Evolutionary conservation across 108 stramenopile species (phyloP), one percentile per base, ranked within the genome.

Genomic region (Nitzschia putrida): DNA sequence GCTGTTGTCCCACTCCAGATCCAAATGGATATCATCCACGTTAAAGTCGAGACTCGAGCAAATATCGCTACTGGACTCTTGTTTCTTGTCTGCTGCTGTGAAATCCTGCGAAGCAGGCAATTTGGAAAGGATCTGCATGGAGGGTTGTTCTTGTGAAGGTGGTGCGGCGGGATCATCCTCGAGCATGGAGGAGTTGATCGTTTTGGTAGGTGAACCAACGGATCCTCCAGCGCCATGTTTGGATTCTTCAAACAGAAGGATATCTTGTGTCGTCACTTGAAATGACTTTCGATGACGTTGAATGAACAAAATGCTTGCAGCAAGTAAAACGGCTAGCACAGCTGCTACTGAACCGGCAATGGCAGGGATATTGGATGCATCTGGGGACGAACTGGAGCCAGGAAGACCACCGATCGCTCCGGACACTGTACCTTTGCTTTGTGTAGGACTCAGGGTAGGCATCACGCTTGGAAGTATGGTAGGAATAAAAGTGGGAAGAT

Each of bases 1-100:
- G 47, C 47, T 49, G 47, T 49, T 49, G 18, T 49, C 47, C 47
- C 47, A 49, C 2, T 49, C 47, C 47, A 49, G 47, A 18, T 49
- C 47, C 14, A 18, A 49, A 2, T 49, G 47, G n/a, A 49, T 49
- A 16, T 49, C 47, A 18, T 49, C 47, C 14, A 49, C 18, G 6
- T 49, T 49, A 18, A 18, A 49, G 18, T 49, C 47, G n/a, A 49
- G 18, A 49, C 18, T 18, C 3, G 47, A 49, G 6, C 18, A 16
- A 49, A 18, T 18, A 3, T 49, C 47, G 18, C n/a, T 49, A 6
- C 47, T 49, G 47, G 47, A 49, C 3, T 18, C 47, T 49, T 18
- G 47, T 16, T 49, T 49, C 47, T 18, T 49, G 47, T 6, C 18
- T 49, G 4, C 9, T 44, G 44, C 18, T 18, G 47, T 49, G 14